Conservation (phyloP, 345 rosid species). For the Acer saccharum region DNA sequence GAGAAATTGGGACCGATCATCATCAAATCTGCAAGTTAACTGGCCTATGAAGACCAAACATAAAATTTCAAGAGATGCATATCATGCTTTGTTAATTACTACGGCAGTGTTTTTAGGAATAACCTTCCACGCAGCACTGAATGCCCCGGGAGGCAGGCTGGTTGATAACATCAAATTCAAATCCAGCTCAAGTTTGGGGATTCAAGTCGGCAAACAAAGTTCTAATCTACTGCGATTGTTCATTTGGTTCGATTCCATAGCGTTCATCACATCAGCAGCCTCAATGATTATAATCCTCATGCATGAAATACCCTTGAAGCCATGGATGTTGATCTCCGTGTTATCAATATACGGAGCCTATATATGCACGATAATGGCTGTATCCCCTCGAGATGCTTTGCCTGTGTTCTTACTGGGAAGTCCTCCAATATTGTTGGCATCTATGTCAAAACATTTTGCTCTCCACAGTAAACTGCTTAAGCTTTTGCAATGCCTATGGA, state of each 20-base stretch:
- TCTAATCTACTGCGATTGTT: not conserved
- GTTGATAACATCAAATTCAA: not conserved
- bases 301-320: conserved; percentile 20
- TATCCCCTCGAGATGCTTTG: conserved; percentile 16
- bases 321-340: conserved; percentile 9
- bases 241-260: conserved; percentile 22
- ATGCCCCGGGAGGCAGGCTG: not conserved
- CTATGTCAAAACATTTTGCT: not conserved
- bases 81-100: not conserved
- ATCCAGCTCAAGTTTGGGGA: not conserved
- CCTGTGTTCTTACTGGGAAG: not conserved
- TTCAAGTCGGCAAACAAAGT: not conserved
- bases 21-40: not conserved
- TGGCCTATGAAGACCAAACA: not conserved
- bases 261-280: conserved; percentile 23
- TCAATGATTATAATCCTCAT: conserved; percentile 14
- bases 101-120: conserved; percentile 13
- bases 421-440: conserved; percentile 4
- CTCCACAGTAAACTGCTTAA: not conserved
- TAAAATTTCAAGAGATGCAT: not conserved
- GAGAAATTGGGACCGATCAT: not conserved
- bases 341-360: conserved; percentile 16
- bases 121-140: conserved; percentile 11
- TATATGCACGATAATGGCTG: conserved; percentile 8
- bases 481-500: not conserved